Base-by-base conservation (phyloP, 768 basidiomycete species). In the Gloeopeniophorella convolvens region DNA sequence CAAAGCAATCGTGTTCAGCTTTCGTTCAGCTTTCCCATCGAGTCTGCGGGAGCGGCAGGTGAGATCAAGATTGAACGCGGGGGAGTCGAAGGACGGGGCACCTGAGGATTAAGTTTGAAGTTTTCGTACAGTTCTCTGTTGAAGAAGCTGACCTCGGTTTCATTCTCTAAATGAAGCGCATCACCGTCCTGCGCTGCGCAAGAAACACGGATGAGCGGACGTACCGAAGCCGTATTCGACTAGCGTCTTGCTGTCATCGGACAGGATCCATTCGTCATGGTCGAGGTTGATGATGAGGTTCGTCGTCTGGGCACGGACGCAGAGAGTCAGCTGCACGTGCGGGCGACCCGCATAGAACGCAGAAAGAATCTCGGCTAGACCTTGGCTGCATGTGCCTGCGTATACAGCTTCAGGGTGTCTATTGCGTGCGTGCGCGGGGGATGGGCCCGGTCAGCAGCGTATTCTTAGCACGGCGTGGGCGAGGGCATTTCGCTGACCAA, bases 241-340 rank as follows among this genome's bases (percentile, higher is more conserved):
- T n/a, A 99, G 74, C 1, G 70, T 73, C 60, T 76, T 78, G 7
- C 63, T 63, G 33, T 84, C 83, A 56, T 91, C 81, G 40, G 78
- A 69, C 13, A 93, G 68, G 54, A 97, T 89, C 89, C 92, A 95
- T 8, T 91, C 88, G 50, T 98, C 95, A 61, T 94, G 79, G 62
- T 96, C 92, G 50, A 98, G 77, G 66, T 99, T 99, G 63, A 99
- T 97, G 67, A 99, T 97, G 24, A 99, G 75, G 69, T 99, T 98
- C 27, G 88, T 88, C 1, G 94, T 95, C 95, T 97, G 60, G 21
- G 23, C 20, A 23, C 6, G 30, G 10, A 13, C 36, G 27, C 34
- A 24, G 4, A 13, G n/a, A 34, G 24, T 47, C 36, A 42, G 40
- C n/a, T 43, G 32, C 21, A 28, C 15, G 32, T 23, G 20, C 31